phyloP scores from a whole-genome alignment of 2,329 filamentous ascomycete species.

The Alternaria ethzedia region DNA sequence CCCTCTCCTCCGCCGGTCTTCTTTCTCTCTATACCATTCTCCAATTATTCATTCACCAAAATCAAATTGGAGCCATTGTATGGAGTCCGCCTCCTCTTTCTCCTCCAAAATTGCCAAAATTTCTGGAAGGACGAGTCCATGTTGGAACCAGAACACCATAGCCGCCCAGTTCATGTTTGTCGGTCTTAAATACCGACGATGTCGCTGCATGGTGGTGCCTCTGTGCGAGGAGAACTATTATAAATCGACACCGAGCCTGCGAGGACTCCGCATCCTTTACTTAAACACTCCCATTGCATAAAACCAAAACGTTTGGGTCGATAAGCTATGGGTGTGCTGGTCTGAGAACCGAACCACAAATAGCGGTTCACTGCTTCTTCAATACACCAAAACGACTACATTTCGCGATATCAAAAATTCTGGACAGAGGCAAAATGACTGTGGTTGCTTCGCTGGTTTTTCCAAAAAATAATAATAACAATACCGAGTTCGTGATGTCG shows the following conservation, averaged over 20 bases:
- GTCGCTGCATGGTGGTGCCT: accelerated
- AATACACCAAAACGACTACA: no score
- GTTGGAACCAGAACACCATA: background rate
- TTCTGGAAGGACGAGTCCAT: background rate
- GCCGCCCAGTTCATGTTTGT: background rate
- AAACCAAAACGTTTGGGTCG: no score
- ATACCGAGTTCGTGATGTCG: no score
- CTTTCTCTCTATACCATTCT: background rate
- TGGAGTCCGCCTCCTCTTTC: background rate
- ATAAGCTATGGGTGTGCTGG: background rate
- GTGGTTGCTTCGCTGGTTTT: background rate
- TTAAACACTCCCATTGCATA: accelerated
- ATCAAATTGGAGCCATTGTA: no score
- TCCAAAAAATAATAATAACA: no score
- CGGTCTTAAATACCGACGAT: background rate
- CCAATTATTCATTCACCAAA: background rate
- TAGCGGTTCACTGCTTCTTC: background rate
- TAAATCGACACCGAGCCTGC: accelerated
- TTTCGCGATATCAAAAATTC: no score
- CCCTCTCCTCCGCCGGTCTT: background rate
- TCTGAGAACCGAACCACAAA: background rate
- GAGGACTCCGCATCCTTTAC: background rate
- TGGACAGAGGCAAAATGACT: no score
- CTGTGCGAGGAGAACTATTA: background rate
- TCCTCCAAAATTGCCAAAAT: background rate